phyloP scores from a whole-genome alignment of 495 filamentous ascomycete species.

The Hypoxylon subgilvum region DNA sequence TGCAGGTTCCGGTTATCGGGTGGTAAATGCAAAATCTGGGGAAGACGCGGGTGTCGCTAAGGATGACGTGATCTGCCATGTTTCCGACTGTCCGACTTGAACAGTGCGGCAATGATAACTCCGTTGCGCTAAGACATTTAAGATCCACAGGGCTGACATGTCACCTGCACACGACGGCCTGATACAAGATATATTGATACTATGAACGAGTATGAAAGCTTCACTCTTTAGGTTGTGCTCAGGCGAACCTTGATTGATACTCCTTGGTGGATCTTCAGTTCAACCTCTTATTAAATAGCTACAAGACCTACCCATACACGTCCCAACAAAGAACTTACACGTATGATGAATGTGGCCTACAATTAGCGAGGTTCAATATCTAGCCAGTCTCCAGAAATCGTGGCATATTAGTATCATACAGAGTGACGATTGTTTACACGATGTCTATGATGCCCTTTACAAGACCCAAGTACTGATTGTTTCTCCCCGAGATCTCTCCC shows the following conservation, averaged over 20 bases:
- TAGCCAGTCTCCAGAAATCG: neutral
- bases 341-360: too few relatives aligned
- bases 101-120: constrained; percentile 8
- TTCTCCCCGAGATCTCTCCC: constrained; percentile 7
- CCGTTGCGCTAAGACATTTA: neutral
- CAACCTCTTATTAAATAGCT: too few relatives aligned
- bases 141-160: constrained; percentile 19
- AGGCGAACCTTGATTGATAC: too few relatives aligned
- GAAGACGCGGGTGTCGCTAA: constrained; percentile 35
- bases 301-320: too few relatives aligned
- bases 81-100: constrained; percentile 2
- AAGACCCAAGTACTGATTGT: constrained; percentile 23
- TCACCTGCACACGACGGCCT: too few relatives aligned
- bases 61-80: constrained; percentile 34
- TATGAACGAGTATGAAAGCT: too few relatives aligned
- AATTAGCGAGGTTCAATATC: too few relatives aligned
- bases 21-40: constrained; percentile 31
- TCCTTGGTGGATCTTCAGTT: too few relatives aligned
- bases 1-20: constrained; percentile 40
- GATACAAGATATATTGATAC: too few relatives aligned
- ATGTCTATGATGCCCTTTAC: constrained; percentile 24
- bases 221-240: too few relatives aligned
- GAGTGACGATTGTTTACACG: constrained; percentile 14
- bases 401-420: constrained; percentile 25
- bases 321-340: too few relatives aligned